phyloP scores from a whole-genome alignment of 257 asterid species.

The Rubia yunnanensis region DNA sequence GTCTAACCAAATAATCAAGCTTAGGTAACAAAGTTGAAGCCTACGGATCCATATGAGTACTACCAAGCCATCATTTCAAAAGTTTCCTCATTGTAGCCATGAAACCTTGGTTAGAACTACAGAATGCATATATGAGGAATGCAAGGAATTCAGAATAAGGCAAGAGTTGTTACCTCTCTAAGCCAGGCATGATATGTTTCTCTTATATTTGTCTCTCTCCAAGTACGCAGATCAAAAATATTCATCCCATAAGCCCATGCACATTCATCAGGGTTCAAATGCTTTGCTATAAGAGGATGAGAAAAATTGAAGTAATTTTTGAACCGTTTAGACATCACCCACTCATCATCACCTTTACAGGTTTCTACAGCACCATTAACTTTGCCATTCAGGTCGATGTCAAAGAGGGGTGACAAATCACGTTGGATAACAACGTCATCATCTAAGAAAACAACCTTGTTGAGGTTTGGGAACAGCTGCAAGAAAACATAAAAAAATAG shows the following conservation, averaged over 20 bases:
- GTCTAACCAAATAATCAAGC: background rate
- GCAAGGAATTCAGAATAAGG: slow-evolving; percentile 9
- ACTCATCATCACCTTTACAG: slow-evolving; percentile 91
- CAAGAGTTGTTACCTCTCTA: slow-evolving; percentile 54
- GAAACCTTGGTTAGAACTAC: background rate
- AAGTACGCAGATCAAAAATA: slow-evolving; percentile 69
- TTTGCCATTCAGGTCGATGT: slow-evolving; percentile 74
- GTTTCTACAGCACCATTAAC: slow-evolving; percentile 99
- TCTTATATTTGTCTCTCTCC: slow-evolving; percentile 75
- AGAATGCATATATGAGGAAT: slow-evolving; percentile 7
- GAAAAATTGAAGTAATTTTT: slow-evolving; percentile 95
- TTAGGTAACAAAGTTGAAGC: background rate
- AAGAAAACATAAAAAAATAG: slow-evolving; percentile 12
- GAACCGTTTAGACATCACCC: slow-evolving; percentile 96
- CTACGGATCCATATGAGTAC: background rate
- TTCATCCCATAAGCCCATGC: slow-evolving; percentile 99
- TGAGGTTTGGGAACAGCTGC: slow-evolving; percentile 96
- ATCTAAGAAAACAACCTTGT: slow-evolving; percentile 94
- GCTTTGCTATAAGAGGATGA: slow-evolving; percentile 69
- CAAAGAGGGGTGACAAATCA: slow-evolving; percentile 89
- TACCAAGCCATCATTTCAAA: background rate
- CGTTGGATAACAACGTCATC: slow-evolving; percentile 93
- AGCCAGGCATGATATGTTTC: slow-evolving; percentile 92
- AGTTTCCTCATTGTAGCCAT: background rate
- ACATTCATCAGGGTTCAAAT: slow-evolving; percentile 86